Percentiles rank a stretch among this genome's conserved stretches.
Evolutionary conservation across 1,284 basidiomycete species (phyloP).

Genomic region (Ustilago sp.): DNA sequence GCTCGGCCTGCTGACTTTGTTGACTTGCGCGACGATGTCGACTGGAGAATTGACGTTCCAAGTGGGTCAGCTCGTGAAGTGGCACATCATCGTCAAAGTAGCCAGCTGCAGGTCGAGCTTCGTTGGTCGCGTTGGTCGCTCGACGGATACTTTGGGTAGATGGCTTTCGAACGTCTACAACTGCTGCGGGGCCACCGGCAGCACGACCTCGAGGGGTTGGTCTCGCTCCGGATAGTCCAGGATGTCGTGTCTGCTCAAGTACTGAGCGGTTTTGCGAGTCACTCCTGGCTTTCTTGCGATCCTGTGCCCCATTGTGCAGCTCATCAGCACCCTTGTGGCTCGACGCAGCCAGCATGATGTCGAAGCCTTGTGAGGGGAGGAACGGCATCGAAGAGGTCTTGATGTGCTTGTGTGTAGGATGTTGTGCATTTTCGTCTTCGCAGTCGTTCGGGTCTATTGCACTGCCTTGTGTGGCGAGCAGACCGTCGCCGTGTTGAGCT

Average conservation of each 20-base stretch:
- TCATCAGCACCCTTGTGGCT: conserved; percentile 16
- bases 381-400: conserved; percentile 38
- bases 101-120: neutral
- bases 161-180: conserved; percentile 23
- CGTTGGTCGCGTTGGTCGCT: conserved; percentile 3
- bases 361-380: conserved; percentile 30
- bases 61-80: conserved; percentile 3
- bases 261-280: conserved; percentile 20
- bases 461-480: conserved; percentile 16
- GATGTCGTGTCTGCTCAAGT: conserved; percentile 33
- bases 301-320: conserved; percentile 4
- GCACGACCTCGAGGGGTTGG: conserved; percentile 22
- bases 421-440: neutral
- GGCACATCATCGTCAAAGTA: conserved; percentile 18
- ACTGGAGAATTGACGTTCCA: conserved; percentile 18
- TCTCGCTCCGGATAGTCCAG: conserved; percentile 30
- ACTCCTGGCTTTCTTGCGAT: conserved; percentile 6
- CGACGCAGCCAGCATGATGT: conserved; percentile 16
- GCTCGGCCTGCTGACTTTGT: conserved; percentile 2
- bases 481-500: conserved; percentile 10
- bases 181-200: conserved; percentile 37
- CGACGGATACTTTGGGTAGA: conserved; percentile 20
- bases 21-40: conserved; percentile 5
- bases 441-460: conserved; percentile 13
- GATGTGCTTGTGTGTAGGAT: conserved; percentile 23